Conservation (phyloP, 2,329 filamentous ascomycete species). For the Alternaria ventricosa region DNA sequence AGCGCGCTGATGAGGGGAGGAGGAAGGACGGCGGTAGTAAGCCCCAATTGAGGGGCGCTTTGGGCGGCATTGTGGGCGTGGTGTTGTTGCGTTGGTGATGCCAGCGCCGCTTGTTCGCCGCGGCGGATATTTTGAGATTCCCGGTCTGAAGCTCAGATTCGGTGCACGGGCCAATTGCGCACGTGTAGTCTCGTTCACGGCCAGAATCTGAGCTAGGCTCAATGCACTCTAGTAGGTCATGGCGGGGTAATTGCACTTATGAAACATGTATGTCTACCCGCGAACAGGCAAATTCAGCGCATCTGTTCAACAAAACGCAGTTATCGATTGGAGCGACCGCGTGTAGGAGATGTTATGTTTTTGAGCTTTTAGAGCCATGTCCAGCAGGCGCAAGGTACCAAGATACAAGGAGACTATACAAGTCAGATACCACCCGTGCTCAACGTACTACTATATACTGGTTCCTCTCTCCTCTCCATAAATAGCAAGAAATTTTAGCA, state of each 20-base stretch:
- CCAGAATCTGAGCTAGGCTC: neutral
- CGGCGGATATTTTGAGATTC: slow-evolving; percentile 31
- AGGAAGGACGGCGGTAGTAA: slow-evolving; percentile 37
- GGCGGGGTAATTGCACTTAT: neutral
- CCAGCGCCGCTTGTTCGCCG: slow-evolving; percentile 9
- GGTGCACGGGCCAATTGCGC: slow-evolving; percentile 7
- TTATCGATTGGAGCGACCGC: neutral
- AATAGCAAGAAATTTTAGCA: slow-evolving; percentile 10
- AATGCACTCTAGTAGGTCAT: neutral
- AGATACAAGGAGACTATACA: slow-evolving; percentile 11
- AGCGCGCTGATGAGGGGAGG: slow-evolving; percentile 35
- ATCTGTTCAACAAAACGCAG: neutral
- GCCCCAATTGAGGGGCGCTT: slow-evolving; percentile 44
- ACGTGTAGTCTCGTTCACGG: slow-evolving; percentile 11
- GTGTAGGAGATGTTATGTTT: slow-evolving; percentile 1
- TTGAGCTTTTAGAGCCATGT: slow-evolving; percentile 7
- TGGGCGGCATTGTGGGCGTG: slow-evolving; percentile 41
- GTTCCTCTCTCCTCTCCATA: neutral
- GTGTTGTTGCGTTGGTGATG: slow-evolving; percentile 12
- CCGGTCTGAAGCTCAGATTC: neutral
- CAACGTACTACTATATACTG: slow-evolving; percentile 2
- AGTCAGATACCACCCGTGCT: slow-evolving; percentile 17
- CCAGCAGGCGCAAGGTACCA: slow-evolving; percentile 13
- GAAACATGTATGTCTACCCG: neutral
- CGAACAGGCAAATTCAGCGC: neutral